Evolutionary conservation across 805 yeast genomes (phyloP).

Genomic region (Teunomyces funiuensis): DNA sequence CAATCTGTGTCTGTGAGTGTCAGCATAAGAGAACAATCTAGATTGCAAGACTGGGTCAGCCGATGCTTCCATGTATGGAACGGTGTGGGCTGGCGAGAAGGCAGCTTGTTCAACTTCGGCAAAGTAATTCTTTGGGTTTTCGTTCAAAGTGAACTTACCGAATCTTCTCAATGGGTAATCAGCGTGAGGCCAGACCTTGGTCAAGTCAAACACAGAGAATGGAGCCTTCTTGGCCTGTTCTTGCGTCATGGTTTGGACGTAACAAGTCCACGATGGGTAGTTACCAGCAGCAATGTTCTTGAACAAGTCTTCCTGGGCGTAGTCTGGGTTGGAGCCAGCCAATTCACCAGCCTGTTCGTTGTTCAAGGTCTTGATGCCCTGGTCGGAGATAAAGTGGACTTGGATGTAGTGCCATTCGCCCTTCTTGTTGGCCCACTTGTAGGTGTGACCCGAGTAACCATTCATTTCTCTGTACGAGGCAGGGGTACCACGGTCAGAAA

Average conservation of each 20-base stretch:
- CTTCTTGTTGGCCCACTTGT: conserved; percentile 72
- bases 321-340: conserved; percentile 80
- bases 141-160: conserved; percentile 55
- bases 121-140: conserved; percentile 53
- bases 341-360: conserved; percentile 68
- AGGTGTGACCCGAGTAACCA: conserved; percentile 83
- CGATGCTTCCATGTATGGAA: conserved; percentile 73
- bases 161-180: conserved; percentile 55
- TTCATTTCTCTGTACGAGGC: conserved; percentile 73
- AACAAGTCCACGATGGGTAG: conserved; percentile 80
- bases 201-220: conserved; percentile 84
- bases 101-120: conserved; percentile 53
- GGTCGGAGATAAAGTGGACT: conserved; percentile 70
- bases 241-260: conserved; percentile 82
- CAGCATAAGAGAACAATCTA: conserved; percentile 72
- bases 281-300: conserved; percentile 76
- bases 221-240: conserved; percentile 73
- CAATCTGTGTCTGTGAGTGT: conserved; percentile 75
- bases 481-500: conserved; percentile 84
- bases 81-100: conserved; percentile 70
- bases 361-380: conserved; percentile 52
- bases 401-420: conserved; percentile 81
- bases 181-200: conserved; percentile 67
- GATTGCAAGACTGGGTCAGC: conserved; percentile 79
- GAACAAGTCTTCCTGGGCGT: conserved; percentile 77